Evolutionary conservation across 192 early-diverging fungal species (phyloP), one percentile per base, ranked within the genome.

Genomic region (Chytriomyces sp.): DNA sequence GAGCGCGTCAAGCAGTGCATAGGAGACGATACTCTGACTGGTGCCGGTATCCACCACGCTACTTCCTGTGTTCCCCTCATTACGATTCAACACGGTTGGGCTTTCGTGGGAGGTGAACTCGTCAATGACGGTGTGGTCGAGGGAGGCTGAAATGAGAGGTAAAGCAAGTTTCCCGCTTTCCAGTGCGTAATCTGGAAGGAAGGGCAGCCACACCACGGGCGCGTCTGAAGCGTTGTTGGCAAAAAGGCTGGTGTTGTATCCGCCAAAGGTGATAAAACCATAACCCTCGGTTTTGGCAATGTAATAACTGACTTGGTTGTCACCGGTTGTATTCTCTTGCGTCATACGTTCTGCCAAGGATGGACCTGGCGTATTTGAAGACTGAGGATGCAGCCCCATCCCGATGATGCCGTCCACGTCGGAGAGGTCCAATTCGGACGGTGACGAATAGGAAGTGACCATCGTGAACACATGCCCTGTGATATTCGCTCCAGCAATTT

Each of bases 311-410:
- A 58, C 31, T 22, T 14, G 14, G 28, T 7, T 25, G 33, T 33
- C 6, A 37, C 10, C 52, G 52, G 19, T 19, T 37, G 33, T 5
- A 4, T 7, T 2, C 33, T 34, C 17, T 14, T 6, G 28, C 8
- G 39, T 38, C 30, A 67, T 19, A 3, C 12, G 40, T 33, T 67
- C 65, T 7, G 65, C 31, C 25, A 64, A 49, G 2, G 63, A 64
- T 26, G 37, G 63, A 7, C 7, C 39, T 14, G 31, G 7, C 5
- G 55, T 3, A 12, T 7, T 44, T 44, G 44, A 12, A 19, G 44
- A 25, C 28, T 25, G 30, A 10, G 65, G 65, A 19, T 55, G 65
- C 52, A 54, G 55, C 4, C 65, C 65, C 65, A 67, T 67, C 19
- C 65, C 65, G 8, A 67, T 26, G 19, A 67, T 67, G 30, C 65